Percentiles rank a stretch among this genome's conserved stretches.
These are phyloP conservation scores for Saccharomycopsis phalli DNA, from an alignment of 1,139 yeast genomes.

Conservation along the genomic window DNA sequence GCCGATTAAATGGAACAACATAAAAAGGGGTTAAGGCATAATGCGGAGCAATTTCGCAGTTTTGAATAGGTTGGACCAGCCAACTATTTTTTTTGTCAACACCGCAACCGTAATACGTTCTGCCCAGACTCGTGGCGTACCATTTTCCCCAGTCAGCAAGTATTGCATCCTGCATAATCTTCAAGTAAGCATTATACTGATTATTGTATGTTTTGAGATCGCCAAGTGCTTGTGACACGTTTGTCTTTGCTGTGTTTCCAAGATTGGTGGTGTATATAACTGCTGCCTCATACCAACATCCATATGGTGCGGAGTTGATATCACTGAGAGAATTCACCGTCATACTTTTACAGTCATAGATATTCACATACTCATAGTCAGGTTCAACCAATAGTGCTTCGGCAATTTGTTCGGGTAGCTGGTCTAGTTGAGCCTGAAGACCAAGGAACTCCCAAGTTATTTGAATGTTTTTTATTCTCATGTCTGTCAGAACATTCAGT, in stretches of 20 bases:
- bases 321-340: constrained; percentile 1
- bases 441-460: too few species aligned
- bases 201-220: constrained; percentile 7
- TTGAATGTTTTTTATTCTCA: too few species aligned
- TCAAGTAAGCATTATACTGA: constrained; percentile 12
- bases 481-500: too few species aligned
- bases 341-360: constrained; percentile 6
- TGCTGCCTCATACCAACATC: constrained; percentile 12
- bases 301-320: constrained; percentile 7
- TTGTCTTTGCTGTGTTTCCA: constrained; percentile 9
- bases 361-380: constrained; percentile 4
- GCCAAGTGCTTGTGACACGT: constrained; percentile 13
- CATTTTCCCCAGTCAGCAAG: constrained; percentile 11
- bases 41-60: not conserved
- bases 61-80: not conserved
- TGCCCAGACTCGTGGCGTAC: constrained; percentile 4
- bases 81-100: not conserved
- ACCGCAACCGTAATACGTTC: constrained; percentile 7
- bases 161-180: constrained; percentile 9
- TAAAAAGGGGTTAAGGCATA: not conserved
- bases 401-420: not conserved
- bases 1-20: not conserved
- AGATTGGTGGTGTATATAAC: constrained; percentile 10
- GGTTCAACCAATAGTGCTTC: not conserved
- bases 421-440: not conserved